A percentile compares a stretch with the other conserved stretches of the same genome.
These are phyloP conservation scores for Penicillium macrosclerotiorum DNA, from an alignment of 495 filamentous ascomycete species.

Conservation along the genomic window DNA sequence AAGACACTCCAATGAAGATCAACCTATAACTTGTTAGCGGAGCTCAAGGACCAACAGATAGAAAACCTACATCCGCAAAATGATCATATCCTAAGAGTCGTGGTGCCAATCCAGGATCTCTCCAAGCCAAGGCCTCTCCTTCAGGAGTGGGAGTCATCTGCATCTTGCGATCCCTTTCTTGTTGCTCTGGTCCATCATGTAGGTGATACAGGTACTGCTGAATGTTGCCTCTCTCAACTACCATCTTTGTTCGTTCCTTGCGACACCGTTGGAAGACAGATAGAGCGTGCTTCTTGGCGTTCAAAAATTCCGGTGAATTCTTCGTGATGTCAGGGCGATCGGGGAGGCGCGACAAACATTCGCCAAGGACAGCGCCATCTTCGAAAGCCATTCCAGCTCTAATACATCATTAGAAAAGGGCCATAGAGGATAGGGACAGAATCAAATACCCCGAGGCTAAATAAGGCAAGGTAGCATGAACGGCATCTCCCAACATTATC, in stretches of 20 bases:
- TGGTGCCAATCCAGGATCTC: constrained; percentile 42
- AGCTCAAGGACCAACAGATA: neutral
- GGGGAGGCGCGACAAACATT: constrained; percentile 41
- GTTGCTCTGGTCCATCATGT: constrained; percentile 48
- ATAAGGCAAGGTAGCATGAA: constrained; percentile 65
- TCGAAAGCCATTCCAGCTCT: constrained; percentile 50
- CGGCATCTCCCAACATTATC: constrained; percentile 62
- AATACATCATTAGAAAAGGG: neutral
- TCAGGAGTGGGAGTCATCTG: constrained; percentile 42
- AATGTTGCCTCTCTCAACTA: constrained; percentile 44
- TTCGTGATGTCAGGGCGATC: constrained; percentile 23
- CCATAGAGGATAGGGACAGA: neutral
- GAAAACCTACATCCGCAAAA: constrained; percentile 33
- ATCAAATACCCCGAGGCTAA: constrained; percentile 42
- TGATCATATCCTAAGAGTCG: constrained; percentile 46
- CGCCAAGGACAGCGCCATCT: constrained; percentile 50
- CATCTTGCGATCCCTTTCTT: constrained; percentile 45
- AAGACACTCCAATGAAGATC: constrained; percentile 13
- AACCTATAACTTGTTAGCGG: constrained; percentile 7
- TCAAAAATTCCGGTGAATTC: constrained; percentile 21
- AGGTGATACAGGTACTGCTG: constrained; percentile 53
- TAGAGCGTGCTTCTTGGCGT: constrained; percentile 37
- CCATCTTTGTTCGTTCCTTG: constrained; percentile 41
- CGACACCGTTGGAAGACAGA: constrained; percentile 45
- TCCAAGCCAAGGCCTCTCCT: constrained; percentile 47